Conservation (phyloP, 306 rosid species). For the Alnus rubra region DNA sequence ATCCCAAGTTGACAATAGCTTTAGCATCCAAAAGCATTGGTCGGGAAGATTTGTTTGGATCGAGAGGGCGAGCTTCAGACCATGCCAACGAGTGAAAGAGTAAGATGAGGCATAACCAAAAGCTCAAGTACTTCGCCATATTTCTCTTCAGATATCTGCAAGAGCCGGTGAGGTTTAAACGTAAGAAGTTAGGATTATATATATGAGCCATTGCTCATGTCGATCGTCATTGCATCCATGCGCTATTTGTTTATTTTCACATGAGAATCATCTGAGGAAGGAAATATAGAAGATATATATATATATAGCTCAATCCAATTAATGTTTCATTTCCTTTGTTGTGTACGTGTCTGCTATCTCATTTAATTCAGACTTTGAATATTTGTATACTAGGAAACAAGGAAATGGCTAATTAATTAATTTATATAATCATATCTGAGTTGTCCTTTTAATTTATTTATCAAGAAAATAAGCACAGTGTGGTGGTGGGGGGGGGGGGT, state of each 20-base stretch:
- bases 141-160: neutral
- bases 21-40: neutral
- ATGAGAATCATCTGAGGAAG: neutral
- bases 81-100: neutral
- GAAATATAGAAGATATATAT: too few species aligned
- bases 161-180: neutral
- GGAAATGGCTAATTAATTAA: too few species aligned
- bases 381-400: too few species aligned
- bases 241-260: neutral
- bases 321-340: too few species aligned
- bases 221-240: neutral
- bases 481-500: neutral
- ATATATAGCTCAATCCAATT: too few species aligned
- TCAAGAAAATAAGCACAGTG: neutral
- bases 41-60: neutral
- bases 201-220: neutral
- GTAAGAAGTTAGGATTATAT: neutral
- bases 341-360: too few species aligned
- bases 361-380: too few species aligned
- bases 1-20: neutral
- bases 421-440: neutral
- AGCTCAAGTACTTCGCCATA: neutral
- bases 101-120: neutral
- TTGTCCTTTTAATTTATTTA: neutral
- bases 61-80: conserved; percentile 2